These are phyloP conservation scores for Picea glauca DNA, from an alignment of 75 land plant genomes.

Conservation along the genomic window DNA sequence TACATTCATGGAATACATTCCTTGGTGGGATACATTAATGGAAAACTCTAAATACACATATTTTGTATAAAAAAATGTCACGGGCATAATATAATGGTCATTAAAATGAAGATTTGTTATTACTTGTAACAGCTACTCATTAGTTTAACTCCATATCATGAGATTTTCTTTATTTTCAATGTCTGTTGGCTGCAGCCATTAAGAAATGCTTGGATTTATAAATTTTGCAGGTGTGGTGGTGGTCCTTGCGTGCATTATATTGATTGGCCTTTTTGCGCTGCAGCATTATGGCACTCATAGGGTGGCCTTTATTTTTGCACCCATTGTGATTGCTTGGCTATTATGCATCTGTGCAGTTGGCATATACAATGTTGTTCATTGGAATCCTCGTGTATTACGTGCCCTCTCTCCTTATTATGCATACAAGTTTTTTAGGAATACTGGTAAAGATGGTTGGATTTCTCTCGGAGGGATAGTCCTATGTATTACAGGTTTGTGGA, in stretches of 20 bases:
- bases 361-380: slow-evolving; percentile 54
- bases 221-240: slow-evolving; percentile 46
- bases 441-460: slow-evolving; percentile 85
- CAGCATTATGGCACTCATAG: slow-evolving; percentile 81
- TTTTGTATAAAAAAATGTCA: neutral
- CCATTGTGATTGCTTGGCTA: slow-evolving; percentile 64
- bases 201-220: neutral
- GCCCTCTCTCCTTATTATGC: slow-evolving; percentile 74
- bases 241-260: slow-evolving; percentile 56
- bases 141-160: neutral
- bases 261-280: slow-evolving; percentile 76
- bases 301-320: slow-evolving; percentile 81
- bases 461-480: slow-evolving; percentile 83
- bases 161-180: neutral
- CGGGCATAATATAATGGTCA: neutral
- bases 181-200: neutral
- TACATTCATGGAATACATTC: too few relatives aligned
- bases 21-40: neutral
- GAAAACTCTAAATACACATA: neutral
- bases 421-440: slow-evolving; percentile 49
- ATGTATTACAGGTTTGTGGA: slow-evolving; percentile 65
- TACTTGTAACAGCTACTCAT: neutral
- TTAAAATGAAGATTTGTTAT: neutral
- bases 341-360: slow-evolving; percentile 59
- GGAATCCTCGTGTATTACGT: slow-evolving; percentile 60